A percentile compares a stretch with the other conserved stretches of the same genome.
phyloP scores from a whole-genome alignment of 768 basidiomycete species.

The Lactarius hatsudake region DNA sequence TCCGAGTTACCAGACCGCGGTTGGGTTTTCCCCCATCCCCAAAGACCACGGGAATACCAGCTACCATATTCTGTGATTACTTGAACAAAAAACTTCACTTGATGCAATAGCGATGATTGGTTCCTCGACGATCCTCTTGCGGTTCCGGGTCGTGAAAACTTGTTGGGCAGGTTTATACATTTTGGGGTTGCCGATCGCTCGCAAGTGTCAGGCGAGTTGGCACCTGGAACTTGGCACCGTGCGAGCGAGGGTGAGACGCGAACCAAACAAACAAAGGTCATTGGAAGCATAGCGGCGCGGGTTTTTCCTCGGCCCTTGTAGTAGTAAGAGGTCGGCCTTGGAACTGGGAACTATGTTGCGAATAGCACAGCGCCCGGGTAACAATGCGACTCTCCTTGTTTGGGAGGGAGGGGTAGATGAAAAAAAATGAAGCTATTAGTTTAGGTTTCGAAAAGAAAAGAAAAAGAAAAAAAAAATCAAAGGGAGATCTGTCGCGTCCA shows the following conservation, averaged over 20 bases:
- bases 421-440: slow-evolving; percentile 23
- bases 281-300: slow-evolving; percentile 10
- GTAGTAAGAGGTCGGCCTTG: background rate
- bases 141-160: slow-evolving; percentile 19
- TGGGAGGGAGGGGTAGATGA: background rate
- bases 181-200: slow-evolving; percentile 28
- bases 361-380: slow-evolving; percentile 10
- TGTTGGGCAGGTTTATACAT: slow-evolving; percentile 24
- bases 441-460: slow-evolving; percentile 9
- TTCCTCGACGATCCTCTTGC: slow-evolving; percentile 22
- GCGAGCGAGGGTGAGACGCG: slow-evolving; percentile 9
- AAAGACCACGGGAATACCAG: background rate
- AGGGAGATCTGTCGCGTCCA: slow-evolving; percentile 15
- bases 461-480: background rate
- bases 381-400: background rate
- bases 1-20: background rate
- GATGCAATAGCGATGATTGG: slow-evolving; percentile 8
- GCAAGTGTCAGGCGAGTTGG: slow-evolving; percentile 21
- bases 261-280: slow-evolving; percentile 10
- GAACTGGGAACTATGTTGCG: background rate
- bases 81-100: slow-evolving; percentile 19
- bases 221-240: slow-evolving; percentile 24
- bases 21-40: background rate
- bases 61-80: background rate
- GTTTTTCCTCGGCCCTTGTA: slow-evolving; percentile 11